A percentile compares a stretch with the other conserved stretches of the same genome.
These are phyloP conservation scores for Didymella keratinophila DNA, from an alignment of 2,329 filamentous ascomycete species.

Conservation along the genomic window DNA sequence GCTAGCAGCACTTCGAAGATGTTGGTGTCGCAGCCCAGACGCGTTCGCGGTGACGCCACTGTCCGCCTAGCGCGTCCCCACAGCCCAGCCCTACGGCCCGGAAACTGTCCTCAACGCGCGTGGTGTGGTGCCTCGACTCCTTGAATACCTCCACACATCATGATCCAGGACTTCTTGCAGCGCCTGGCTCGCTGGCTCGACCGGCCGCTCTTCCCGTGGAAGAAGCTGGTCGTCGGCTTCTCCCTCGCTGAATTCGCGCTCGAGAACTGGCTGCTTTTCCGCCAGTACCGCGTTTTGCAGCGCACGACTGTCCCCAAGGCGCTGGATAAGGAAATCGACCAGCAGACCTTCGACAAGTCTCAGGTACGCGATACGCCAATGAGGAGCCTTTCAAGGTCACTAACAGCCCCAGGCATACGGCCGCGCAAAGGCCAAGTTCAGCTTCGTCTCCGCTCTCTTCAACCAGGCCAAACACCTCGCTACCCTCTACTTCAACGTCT, in stretches of 20 bases:
- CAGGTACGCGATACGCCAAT: conserved; percentile 61
- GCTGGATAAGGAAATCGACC: conserved; percentile 84
- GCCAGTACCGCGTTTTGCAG: conserved; percentile 88
- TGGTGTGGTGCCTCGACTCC: conserved; percentile 8
- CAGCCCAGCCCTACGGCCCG: conserved; percentile 24
- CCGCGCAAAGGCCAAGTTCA: conserved; percentile 92
- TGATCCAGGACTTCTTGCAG: conserved; percentile 55
- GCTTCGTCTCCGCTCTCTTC: conserved; percentile 81
- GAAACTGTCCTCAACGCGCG: conserved; percentile 39
- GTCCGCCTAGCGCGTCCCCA: conserved; percentile 12
- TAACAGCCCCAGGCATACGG: conserved; percentile 72
- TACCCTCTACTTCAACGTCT: conserved; percentile 88
- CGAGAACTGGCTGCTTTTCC: conserved; percentile 86
- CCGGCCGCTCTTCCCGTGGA: conserved; percentile 94
- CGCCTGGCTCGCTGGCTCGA: conserved; percentile 86
- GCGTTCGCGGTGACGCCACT: conserved; percentile 12
- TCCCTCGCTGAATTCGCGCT: conserved; percentile 89
- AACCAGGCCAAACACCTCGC: conserved; percentile 86
- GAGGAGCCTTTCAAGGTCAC: not conserved
- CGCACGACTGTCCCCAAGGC: conserved; percentile 83
- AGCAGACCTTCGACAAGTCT: conserved; percentile 92
- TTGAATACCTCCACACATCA: conserved; percentile 25
- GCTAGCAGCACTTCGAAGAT: too few relatives aligned
- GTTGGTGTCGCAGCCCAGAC: not conserved
- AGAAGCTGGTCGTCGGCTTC: conserved; percentile 93